phyloP scores from a whole-genome alignment of 1,139 yeast species.

The Hyphopichia fennica region DNA sequence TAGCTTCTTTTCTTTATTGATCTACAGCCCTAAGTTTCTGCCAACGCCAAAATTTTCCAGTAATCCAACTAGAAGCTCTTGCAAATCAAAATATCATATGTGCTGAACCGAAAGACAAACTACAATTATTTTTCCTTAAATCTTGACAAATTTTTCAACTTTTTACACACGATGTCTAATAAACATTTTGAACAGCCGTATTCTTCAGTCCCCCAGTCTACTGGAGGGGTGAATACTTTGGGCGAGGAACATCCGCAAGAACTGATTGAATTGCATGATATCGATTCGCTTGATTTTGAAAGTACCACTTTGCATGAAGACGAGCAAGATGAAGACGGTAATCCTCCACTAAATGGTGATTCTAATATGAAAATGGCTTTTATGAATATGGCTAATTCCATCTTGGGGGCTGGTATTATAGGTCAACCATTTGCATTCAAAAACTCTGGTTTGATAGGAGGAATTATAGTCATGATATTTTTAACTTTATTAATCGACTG shows the following conservation, averaged over 20 bases:
- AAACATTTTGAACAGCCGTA: slow-evolving; percentile 5
- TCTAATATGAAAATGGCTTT: slow-evolving; percentile 82
- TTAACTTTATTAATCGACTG: slow-evolving; percentile 80
- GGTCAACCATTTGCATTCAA: slow-evolving; percentile 90
- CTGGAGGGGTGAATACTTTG: background rate
- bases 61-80: no score
- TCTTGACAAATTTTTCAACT: no score
- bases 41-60: no score
- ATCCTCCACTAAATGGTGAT: slow-evolving; percentile 11
- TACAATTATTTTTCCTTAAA: background rate
- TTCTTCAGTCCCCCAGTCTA: slow-evolving; percentile 11
- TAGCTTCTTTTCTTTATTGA: no score
- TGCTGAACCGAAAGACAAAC: background rate
- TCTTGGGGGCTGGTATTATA: slow-evolving; percentile 91
- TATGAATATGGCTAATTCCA: slow-evolving; percentile 95
- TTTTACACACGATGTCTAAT: background rate
- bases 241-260: background rate
- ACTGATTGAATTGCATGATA: slow-evolving; percentile 2
- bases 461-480: slow-evolving; percentile 57
- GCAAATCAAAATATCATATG: no score
- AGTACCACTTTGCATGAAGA: slow-evolving; percentile 5
- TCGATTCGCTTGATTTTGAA: slow-evolving; percentile 19
- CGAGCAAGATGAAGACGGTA: slow-evolving; percentile 10
- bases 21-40: no score
- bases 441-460: slow-evolving; percentile 78